Percentiles rank a stretch among this genome's conserved stretches.
Conservation (phyloP, 345 rosid species). For the Populus euphratica region DNA sequence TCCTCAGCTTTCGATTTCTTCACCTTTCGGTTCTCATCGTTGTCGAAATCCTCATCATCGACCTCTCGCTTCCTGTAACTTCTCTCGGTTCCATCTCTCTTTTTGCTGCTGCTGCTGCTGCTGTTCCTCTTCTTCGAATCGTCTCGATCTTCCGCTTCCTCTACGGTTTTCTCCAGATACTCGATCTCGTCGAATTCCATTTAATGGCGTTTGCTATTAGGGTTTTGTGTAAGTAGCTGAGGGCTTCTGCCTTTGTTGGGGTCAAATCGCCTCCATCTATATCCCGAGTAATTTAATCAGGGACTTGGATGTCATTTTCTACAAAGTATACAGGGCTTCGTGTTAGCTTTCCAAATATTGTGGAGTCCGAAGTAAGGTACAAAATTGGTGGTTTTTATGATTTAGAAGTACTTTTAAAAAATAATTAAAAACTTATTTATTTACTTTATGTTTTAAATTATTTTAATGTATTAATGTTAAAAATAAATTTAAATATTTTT, state of each 20-base stretch:
- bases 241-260: background rate
- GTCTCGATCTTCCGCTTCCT: slow-evolving; percentile 45
- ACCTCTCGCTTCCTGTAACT: slow-evolving; percentile 61
- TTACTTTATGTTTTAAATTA: too few relatives aligned
- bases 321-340: too few relatives aligned
- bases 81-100: slow-evolving; percentile 52
- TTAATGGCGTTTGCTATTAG: background rate
- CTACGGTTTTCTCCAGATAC: slow-evolving; percentile 87
- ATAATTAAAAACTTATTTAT: too few relatives aligned
- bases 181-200: slow-evolving; percentile 97
- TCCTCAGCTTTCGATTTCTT: slow-evolving; percentile 60
- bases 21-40: slow-evolving; percentile 45
- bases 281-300: background rate
- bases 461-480: too few relatives aligned
- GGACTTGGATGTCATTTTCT: too few relatives aligned
- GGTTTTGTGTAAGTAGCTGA: background rate
- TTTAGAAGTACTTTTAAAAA: too few relatives aligned
- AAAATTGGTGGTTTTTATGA: too few relatives aligned
- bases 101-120: slow-evolving; percentile 31
- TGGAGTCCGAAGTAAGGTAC: too few relatives aligned
- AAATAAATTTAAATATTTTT: too few relatives aligned
- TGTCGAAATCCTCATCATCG: slow-evolving; percentile 43
- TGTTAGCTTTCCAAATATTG: too few relatives aligned
- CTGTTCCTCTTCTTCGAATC: slow-evolving; percentile 33
- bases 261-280: background rate